Evolutionary conservation across 169 alveolate species (phyloP), one percentile per base, ranked within the genome.

Genomic region (Babesia ovis): DNA sequence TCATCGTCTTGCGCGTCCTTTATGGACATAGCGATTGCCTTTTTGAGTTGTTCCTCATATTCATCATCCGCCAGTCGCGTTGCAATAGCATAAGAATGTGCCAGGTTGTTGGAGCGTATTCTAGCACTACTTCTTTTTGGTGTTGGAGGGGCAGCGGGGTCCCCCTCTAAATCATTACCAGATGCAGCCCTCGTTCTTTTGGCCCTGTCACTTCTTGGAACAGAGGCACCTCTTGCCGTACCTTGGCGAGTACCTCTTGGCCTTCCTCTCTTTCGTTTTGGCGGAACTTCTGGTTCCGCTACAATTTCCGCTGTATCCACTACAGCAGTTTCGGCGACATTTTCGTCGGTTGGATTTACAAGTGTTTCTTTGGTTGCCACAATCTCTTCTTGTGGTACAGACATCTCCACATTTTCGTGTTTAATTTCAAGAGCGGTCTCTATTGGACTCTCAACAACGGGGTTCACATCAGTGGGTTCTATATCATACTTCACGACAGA

Each of bases 1-100:
- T 46, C 32, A 20, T 16, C 48, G 18, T 4, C 35, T 8, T n/a
- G 35, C 31, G 41, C 60, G n/a, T 80, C 84, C 61, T 71, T 70
- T 42, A 80, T 61, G 9, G 84, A 60, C 68, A 70, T 22, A 23
- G 58, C 83, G 12, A 80, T 80, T 22, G 79, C 84, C 55, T 58
- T 53, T 18, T 53, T 37, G 48, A 70, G 77, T 48, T 70, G 76
- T 50, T 41, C 68, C 42, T 69, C 88, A 66, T 61, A 70, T 0
- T 37, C 23, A 50, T 74, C 76, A 37, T 59, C 77, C n/a, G 77
- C 23, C 1, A 20, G 58, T 0, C 79, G 46, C 27, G 77, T 61
- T 11, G 27, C 16, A 20, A 32, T 60, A n/a, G 61, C 2, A n/a
- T 64, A 46, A 16, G 61, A 32, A 1, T 14, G 0, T 25, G 23